Evolutionary conservation across 2,329 filamentous ascomycete species (phyloP).

Genomic region (Tolypocladium cylindrosporum): DNA sequence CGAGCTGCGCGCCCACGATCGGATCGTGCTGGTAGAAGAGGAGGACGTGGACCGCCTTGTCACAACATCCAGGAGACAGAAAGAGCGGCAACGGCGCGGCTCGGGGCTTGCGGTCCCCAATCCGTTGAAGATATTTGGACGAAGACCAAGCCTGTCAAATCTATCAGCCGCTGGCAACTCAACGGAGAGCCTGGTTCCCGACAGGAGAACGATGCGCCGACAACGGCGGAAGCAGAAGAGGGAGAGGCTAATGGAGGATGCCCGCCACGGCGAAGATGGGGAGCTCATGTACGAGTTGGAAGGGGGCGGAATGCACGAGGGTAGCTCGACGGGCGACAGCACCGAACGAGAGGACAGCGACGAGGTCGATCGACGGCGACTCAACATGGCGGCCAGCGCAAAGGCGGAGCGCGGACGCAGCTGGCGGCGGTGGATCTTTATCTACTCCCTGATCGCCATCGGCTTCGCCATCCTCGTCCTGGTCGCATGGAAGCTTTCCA

Average conservation of each 20-base stretch:
- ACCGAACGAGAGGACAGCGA: slow-evolving; percentile 52
- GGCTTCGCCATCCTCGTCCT: slow-evolving; percentile 47
- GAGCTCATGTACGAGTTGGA: slow-evolving; percentile 88
- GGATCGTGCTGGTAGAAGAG: slow-evolving; percentile 63
- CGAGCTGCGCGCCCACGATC: slow-evolving; percentile 61
- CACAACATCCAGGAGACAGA: slow-evolving; percentile 37
- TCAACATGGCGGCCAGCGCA: slow-evolving; percentile 36
- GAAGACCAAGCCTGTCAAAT: slow-evolving; percentile 23
- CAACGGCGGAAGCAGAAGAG: slow-evolving; percentile 42
- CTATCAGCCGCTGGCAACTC: slow-evolving; percentile 29
- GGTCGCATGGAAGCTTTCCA: slow-evolving; percentile 48
- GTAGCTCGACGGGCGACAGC: slow-evolving; percentile 52
- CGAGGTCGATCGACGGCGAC: slow-evolving; percentile 42
- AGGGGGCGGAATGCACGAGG: slow-evolving; percentile 61
- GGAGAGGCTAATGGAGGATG: slow-evolving; percentile 41
- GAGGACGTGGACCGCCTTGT: slow-evolving; percentile 58
- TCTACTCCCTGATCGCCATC: slow-evolving; percentile 40
- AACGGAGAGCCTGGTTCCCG: slow-evolving; percentile 35
- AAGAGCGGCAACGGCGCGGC: slow-evolving; percentile 39
- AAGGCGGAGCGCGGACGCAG: slow-evolving; percentile 39
- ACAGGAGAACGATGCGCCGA: slow-evolving; percentile 40
- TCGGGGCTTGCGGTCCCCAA: slow-evolving; percentile 41
- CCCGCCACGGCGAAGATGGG: slow-evolving; percentile 56
- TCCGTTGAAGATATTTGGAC: slow-evolving; percentile 34
- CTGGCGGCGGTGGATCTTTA: slow-evolving; percentile 44